Percentiles rank a stretch among this genome's conserved stretches.
Conservation (phyloP, 306 rosid species). For the Morella rubra region DNA sequence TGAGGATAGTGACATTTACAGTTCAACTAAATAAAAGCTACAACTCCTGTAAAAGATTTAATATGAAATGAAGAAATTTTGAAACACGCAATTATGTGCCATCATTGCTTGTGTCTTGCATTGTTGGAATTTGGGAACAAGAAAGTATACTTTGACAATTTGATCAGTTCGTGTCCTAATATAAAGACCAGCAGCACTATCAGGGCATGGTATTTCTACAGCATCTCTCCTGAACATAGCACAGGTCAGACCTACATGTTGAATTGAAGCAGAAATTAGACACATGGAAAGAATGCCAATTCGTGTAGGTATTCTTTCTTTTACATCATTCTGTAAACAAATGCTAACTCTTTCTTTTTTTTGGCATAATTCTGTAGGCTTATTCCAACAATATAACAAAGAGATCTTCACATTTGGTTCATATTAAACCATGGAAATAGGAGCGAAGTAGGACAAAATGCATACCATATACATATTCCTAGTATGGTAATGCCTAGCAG, state of each 20-base stretch:
- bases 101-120: conserved; percentile 13
- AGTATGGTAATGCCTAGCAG: background rate
- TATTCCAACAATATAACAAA: conserved; percentile 16
- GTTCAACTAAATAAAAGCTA: conserved; percentile 4
- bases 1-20: background rate
- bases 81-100: conserved; percentile 13
- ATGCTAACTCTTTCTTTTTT: background rate
- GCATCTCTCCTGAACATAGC: conserved; percentile 68
- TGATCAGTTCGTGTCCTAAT: conserved; percentile 72
- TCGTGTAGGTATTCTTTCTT: background rate
- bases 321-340: background rate
- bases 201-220: conserved; percentile 85
- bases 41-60: conserved; percentile 6
- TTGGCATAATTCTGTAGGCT: background rate
- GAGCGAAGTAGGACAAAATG: conserved; percentile 1
- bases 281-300: conserved; percentile 14
- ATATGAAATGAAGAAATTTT: conserved; percentile 23
- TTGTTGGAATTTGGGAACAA: conserved; percentile 24
- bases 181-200: conserved; percentile 80
- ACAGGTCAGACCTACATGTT: conserved; percentile 73
- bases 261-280: conserved; percentile 39
- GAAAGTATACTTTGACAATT: conserved; percentile 71
- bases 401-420: conserved; percentile 3
- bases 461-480: background rate
- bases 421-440: background rate